Evolutionary conservation across 352 stramenopile species (phyloP).

Genomic region (Thalassiosira pacifica): DNA sequence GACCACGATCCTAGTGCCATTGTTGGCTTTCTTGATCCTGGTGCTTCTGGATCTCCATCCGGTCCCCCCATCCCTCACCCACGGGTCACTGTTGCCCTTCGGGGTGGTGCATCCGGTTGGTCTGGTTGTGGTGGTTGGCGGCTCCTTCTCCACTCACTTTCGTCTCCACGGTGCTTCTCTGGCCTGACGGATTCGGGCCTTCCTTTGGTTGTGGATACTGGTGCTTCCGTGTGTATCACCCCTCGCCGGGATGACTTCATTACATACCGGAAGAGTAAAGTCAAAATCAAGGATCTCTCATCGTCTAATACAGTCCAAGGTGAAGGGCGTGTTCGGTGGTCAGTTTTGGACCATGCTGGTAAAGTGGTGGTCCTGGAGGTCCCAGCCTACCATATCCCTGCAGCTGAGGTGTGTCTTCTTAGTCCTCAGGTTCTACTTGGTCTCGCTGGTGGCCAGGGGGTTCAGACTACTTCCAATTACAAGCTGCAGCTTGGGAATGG

Average conservation of each 20-base stretch:
- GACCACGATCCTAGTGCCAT: slow-evolving; percentile 2
- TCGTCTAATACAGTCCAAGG: slow-evolving; percentile 15
- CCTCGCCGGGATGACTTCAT: slow-evolving; percentile 28
- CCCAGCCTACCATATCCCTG: slow-evolving; percentile 27
- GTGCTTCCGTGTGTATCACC: slow-evolving; percentile 32
- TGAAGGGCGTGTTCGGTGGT: slow-evolving; percentile 28
- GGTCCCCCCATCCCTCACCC: too few species aligned
- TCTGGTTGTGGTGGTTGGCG: too few species aligned
- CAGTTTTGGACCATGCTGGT: neutral
- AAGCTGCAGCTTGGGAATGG: slow-evolving; percentile 7
- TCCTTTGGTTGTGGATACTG: slow-evolving; percentile 31
- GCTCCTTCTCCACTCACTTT: too few species aligned
- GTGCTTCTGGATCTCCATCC: too few species aligned
- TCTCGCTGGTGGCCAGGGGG: neutral
- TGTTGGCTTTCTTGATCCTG: too few species aligned
- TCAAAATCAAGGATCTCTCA: slow-evolving; percentile 23
- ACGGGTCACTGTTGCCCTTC: too few species aligned
- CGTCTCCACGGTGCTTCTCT: neutral
- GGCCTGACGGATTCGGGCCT: neutral
- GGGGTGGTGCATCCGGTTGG: too few species aligned
- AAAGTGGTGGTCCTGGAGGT: slow-evolving; percentile 18
- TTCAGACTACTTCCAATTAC: neutral
- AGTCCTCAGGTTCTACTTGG: slow-evolving; percentile 27
- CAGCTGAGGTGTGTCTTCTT: slow-evolving; percentile 18
- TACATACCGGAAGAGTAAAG: slow-evolving; percentile 2